Evolutionary conservation across 345 rosid species (phyloP), one percentile per base, ranked within the genome.

Genomic region (Ailanthus altissimus): DNA sequence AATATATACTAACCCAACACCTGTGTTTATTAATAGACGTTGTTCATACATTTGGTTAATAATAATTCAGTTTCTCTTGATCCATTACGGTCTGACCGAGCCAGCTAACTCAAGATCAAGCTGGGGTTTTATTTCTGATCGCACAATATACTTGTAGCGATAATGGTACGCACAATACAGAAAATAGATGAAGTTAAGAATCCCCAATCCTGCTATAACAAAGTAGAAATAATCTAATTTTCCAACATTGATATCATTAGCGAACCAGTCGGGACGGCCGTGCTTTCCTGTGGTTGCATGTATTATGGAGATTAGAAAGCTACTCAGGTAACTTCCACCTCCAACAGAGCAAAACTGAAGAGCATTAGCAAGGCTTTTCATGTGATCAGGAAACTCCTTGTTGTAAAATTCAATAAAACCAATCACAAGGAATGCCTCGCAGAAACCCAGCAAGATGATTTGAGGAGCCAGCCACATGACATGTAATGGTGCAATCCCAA

Each of bases 321-420:
- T 78, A 70, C 78, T 82, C 20, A 88, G 46, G 72, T 89, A 90
- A 42, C 56, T 83, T 0, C 88, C 49, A 8, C 81, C 84, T 0
- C 79, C 87, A 8, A 84, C 40, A 2, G 92, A 82, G 25, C 85
- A 84, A 26, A 76, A 85, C 70, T 85, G 70, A 2, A 92, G 73
- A 12, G 93, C 74, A 72, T 89, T 89, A 13, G 80, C 91, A 18
- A 90, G 72, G 67, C 91, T 92, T 75, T 79, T 85, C 97, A 92
- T 87, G 66, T 83, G 81, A 50, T 84, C 85, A 0, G 97, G 97
- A 18, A 89, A 84, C 80, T 90, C 84, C 57, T 73, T 80, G 81
- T 89, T 90, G 81, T 84, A 86, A 20, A 90, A 89, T 78, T 92
- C 97, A 4, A 89, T 86, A 67, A 76, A 88, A 20, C 94, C 93